phyloP scores from a whole-genome alignment of 208 protist genomes.

The Leishmania tarentolae region DNA sequence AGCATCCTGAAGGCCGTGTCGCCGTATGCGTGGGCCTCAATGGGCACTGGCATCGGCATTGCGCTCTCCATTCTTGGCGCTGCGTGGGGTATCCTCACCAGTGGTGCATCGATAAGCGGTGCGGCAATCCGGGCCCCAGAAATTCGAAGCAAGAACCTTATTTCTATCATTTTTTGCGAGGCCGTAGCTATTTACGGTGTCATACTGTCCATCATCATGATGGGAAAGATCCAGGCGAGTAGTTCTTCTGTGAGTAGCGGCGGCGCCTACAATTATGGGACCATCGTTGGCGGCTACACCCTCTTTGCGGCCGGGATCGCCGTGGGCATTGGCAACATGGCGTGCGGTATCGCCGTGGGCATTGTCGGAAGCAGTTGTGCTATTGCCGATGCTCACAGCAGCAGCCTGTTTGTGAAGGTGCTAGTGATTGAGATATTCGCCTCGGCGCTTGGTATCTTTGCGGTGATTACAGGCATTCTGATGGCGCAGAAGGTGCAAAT shows the following conservation, averaged over 20 bases:
- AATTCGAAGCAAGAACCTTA: constrained; percentile 94
- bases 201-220: constrained; percentile 99
- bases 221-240: constrained; percentile 87
- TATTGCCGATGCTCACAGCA: constrained; percentile 95
- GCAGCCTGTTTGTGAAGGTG: constrained; percentile 97
- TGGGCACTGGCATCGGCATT: constrained; percentile 84
- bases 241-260: constrained; percentile 39
- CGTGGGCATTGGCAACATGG: constrained; percentile 96
- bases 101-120: constrained; percentile 85
- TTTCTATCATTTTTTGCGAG: constrained; percentile 99
- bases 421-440: constrained; percentile 98
- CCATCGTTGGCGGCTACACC: constrained; percentile 83
- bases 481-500: constrained; percentile 90
- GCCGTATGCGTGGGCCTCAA: constrained; percentile 78
- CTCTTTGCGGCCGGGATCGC: constrained; percentile 95
- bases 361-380: constrained; percentile 96
- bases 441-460: constrained; percentile 96
- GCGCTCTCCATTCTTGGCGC: constrained; percentile 86
- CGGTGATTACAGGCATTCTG: constrained; percentile 98
- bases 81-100: constrained; percentile 90
- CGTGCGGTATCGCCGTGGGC: constrained; percentile 95
- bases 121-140: constrained; percentile 86
- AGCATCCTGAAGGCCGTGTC: constrained; percentile 63
- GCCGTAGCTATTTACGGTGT: constrained; percentile 99
- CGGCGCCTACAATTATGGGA: constrained; percentile 55